Evolutionary conservation across 306 rosid species (phyloP).

Genomic region (Cicer yamashitae): DNA sequence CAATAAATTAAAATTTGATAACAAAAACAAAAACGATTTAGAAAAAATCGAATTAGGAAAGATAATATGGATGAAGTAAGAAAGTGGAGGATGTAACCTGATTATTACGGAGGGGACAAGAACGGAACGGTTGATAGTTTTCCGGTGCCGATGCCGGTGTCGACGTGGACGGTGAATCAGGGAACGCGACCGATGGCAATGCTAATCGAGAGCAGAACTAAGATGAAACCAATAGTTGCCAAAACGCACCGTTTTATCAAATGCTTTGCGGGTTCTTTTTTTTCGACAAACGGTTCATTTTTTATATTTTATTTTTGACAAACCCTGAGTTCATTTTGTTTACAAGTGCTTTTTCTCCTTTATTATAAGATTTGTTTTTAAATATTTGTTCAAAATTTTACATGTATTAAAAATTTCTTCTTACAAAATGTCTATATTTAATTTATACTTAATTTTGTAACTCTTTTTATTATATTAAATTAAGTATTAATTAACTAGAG

Average conservation of each 20-base stretch:
- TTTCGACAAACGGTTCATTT: too few relatives aligned
- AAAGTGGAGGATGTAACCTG: slow-evolving; percentile 25
- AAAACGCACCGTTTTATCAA: slow-evolving; percentile 29
- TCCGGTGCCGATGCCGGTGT: slow-evolving; percentile 1
- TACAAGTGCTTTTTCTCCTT: too few relatives aligned
- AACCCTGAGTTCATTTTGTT: too few relatives aligned
- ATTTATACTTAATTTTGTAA: too few relatives aligned
- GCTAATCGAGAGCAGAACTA: neutral
- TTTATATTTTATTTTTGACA: too few relatives aligned
- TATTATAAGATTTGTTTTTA: too few relatives aligned
- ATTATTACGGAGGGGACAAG: slow-evolving; percentile 3
- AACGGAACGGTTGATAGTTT: neutral
- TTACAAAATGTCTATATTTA: too few relatives aligned
- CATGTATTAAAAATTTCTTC: too few relatives aligned
- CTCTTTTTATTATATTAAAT: too few relatives aligned
- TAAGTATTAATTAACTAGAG: too few relatives aligned
- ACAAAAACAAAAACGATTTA: neutral
- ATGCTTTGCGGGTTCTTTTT: too few relatives aligned
- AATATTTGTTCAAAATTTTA: too few relatives aligned
- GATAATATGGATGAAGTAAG: neutral
- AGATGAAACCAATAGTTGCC: neutral
- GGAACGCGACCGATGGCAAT: neutral
- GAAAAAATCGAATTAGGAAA: neutral
- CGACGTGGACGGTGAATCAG: slow-evolving; percentile 14
- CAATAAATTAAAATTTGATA: neutral